These are phyloP conservation scores for Fusarium concolor DNA, from an alignment of 2,329 filamentous ascomycete genomes.

Conservation along the genomic window DNA sequence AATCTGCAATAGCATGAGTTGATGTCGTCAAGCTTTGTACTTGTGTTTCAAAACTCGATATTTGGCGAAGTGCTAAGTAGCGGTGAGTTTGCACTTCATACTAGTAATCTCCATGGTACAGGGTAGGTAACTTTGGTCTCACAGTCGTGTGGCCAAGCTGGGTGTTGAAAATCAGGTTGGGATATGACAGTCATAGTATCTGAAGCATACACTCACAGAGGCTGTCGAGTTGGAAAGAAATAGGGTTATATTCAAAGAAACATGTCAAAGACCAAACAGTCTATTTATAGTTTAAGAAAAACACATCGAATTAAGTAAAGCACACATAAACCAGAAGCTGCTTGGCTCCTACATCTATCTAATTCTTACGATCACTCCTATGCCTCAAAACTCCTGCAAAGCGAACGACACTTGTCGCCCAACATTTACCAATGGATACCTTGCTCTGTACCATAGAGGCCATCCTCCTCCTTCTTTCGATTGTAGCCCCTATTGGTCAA, in stretches of 20 bases:
- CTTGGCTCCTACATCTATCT: neutral
- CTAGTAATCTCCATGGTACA: neutral
- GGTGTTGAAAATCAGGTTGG: no score
- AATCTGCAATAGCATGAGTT: neutral
- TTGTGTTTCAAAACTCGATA: conserved; percentile 22
- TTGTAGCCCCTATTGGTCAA: no score
- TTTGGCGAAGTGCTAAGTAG: neutral
- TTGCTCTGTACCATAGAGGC: neutral
- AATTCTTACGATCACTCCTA: neutral
- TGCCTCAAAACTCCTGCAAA: neutral
- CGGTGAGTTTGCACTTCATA: conserved; percentile 17
- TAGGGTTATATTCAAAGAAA: neutral
- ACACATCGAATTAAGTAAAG: neutral
- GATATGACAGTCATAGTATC: neutral
- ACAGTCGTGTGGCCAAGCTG: no score
- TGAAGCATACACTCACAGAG: neutral
- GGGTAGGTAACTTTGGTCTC: conserved; percentile 10
- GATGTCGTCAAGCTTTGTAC: conserved; percentile 14
- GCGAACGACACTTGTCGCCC: neutral
- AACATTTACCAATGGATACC: neutral
- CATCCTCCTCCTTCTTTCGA: neutral
- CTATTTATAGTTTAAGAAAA: neutral
- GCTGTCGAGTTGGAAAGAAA: neutral
- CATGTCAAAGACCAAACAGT: no score
- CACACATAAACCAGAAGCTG: neutral